Evolutionary conservation across 148 eudicot genomes (phyloP).

Genomic region (Euryodendron excelsum): DNA sequence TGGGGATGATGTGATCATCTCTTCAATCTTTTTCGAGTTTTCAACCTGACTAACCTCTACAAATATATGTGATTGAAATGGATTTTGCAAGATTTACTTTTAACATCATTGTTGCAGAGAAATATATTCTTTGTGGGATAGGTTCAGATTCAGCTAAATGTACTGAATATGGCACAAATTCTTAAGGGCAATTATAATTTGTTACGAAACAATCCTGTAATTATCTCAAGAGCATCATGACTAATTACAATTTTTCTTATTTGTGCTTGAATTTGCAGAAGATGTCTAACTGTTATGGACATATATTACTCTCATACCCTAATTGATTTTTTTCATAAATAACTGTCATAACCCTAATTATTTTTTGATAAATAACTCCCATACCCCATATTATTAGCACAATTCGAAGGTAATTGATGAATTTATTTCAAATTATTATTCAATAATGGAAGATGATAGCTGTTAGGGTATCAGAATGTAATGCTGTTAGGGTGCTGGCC

Average conservation of each 20-base stretch:
- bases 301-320: too few relatives aligned
- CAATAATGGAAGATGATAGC: too few relatives aligned
- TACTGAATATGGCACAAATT: neutral
- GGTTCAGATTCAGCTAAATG: neutral
- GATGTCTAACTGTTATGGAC: neutral
- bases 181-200: neutral
- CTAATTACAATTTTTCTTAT: neutral
- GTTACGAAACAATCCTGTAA: neutral
- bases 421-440: neutral
- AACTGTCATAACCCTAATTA: too few relatives aligned
- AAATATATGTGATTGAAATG: neutral
- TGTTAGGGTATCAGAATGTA: too few relatives aligned
- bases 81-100: neutral
- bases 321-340: too few relatives aligned
- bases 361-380: too few relatives aligned
- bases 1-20: neutral
- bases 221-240: neutral
- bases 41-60: too few relatives aligned
- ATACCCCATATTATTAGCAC: neutral
- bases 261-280: neutral
- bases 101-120: neutral
- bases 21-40: neutral
- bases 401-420: neutral
- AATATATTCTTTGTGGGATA: neutral
- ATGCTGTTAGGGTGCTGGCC: neutral